Evolutionary conservation across 2,329 filamentous ascomycete genomes (phyloP).

Genomic region (Nigrospora oryzae): DNA sequence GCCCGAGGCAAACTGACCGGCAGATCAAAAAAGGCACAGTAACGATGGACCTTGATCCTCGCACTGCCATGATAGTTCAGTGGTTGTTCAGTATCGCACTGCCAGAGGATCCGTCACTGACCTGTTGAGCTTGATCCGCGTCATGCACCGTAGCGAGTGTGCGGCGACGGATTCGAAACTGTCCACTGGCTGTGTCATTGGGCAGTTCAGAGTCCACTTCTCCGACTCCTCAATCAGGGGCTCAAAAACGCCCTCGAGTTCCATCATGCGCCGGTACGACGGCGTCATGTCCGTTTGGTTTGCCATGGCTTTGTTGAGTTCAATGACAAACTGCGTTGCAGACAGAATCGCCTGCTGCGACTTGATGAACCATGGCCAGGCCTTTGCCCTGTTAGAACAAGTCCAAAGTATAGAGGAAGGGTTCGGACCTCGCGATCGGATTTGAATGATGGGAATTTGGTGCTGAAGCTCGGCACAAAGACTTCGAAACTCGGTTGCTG

Average conservation of each 20-base stretch:
- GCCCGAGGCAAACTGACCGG: constrained; percentile 22
- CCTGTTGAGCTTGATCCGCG: constrained; percentile 42
- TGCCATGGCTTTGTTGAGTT: constrained; percentile 33
- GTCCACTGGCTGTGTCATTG: constrained; percentile 25
- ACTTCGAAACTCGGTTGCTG: constrained; percentile 34
- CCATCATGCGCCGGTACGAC: constrained; percentile 30
- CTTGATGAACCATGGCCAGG: constrained; percentile 33
- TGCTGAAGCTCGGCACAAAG: constrained; percentile 34
- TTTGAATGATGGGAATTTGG: constrained; percentile 29
- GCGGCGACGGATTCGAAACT: constrained; percentile 30
- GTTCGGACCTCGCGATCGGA: constrained; percentile 28
- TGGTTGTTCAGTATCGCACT: background rate
- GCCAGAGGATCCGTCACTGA: constrained; percentile 7
- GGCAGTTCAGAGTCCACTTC: constrained; percentile 22
- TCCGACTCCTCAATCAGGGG: constrained; percentile 28
- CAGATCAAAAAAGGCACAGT: constrained; percentile 40
- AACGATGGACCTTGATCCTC: constrained; percentile 42
- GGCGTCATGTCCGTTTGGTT: constrained; percentile 25
- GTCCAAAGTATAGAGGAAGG: background rate
- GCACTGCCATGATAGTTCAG: constrained; percentile 24
- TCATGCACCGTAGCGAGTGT: constrained; percentile 34
- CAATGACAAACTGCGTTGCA: constrained; percentile 37
- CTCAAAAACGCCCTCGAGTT: constrained; percentile 28
- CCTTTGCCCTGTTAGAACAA: constrained; percentile 19
- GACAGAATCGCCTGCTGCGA: constrained; percentile 38